phyloP scores from a whole-genome alignment of 2,329 filamentous ascomycete genomes.

The Aphanoascus verrucosus region DNA sequence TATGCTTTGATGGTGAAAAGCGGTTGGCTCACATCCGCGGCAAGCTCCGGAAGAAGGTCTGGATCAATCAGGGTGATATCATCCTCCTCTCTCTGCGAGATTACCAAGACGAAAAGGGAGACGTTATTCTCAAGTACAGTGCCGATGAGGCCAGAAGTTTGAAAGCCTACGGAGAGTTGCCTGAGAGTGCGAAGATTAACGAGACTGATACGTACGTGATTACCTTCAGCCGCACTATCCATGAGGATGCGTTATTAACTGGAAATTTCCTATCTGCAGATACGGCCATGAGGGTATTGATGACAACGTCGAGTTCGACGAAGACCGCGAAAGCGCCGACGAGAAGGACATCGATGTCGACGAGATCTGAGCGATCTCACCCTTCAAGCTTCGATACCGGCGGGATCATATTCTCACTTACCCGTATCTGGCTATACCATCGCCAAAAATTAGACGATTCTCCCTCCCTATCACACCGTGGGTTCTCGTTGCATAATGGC shows the following conservation, averaged over 20 bases:
- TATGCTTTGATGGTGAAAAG: slow-evolving; percentile 91
- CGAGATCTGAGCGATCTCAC: slow-evolving; percentile 59
- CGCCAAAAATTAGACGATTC: slow-evolving; percentile 6
- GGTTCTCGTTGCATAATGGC: neutral
- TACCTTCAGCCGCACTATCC: neutral
- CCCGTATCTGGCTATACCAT: slow-evolving; percentile 12
- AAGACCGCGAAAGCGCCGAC: slow-evolving; percentile 62
- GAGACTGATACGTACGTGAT: slow-evolving; percentile 79
- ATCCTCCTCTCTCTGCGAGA: slow-evolving; percentile 79
- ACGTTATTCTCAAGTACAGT: slow-evolving; percentile 89
- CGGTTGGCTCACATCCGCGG: slow-evolving; percentile 78
- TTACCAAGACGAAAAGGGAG: slow-evolving; percentile 89
- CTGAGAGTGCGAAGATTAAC: slow-evolving; percentile 98
- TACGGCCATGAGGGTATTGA: slow-evolving; percentile 80
- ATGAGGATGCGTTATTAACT: neutral
- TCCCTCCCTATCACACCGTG: neutral
- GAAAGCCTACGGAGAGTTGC: slow-evolving; percentile 94
- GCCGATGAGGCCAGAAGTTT: slow-evolving; percentile 90
- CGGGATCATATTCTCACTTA: slow-evolving; percentile 4
- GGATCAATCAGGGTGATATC: slow-evolving; percentile 98
- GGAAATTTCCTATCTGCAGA: slow-evolving; percentile 15
- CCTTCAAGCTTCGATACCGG: slow-evolving; percentile 7
- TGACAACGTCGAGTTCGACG: slow-evolving; percentile 98
- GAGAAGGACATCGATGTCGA: slow-evolving; percentile 87
- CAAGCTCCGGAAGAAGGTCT: slow-evolving; percentile 99